Conservation (phyloP, 1,284 basidiomycete genomes). For the Puccinia horiana region DNA sequence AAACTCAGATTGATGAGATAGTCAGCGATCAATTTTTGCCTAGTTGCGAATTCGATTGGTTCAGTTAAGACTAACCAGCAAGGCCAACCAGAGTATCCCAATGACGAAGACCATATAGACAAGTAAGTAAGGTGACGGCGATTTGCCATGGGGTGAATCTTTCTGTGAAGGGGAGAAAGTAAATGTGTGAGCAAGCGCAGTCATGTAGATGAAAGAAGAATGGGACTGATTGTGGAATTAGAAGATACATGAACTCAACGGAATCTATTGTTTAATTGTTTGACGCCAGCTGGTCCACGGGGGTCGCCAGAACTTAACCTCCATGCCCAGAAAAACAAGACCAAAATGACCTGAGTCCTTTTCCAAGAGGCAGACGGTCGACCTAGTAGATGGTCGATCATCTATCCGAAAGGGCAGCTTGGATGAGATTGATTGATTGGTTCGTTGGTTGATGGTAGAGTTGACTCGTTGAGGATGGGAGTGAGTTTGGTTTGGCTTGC, state of each 20-base stretch:
- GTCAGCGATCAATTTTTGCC: conserved; percentile 56
- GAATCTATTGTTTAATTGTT: conserved; percentile 64
- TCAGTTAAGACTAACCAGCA: conserved; percentile 65
- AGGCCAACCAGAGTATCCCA: conserved; percentile 83
- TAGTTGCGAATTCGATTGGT: conserved; percentile 15
- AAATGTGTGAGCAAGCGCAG: neutral
- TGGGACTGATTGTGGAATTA: neutral
- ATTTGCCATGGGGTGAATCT: conserved; percentile 94
- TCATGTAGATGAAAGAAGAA: neutral
- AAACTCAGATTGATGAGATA: neutral
- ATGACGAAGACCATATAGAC: conserved; percentile 80
- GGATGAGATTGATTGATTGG: neutral
- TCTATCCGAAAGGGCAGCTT: conserved; percentile 56
- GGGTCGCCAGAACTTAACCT: conserved; percentile 72
- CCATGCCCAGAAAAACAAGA: conserved; percentile 87
- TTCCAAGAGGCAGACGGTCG: conserved; percentile 75
- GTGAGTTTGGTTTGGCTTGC: neutral
- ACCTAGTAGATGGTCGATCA: conserved; percentile 82
- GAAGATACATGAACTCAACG: conserved; percentile 24
- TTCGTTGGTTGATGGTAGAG: neutral
- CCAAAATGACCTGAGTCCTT: conserved; percentile 78
- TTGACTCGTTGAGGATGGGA: neutral
- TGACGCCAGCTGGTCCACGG: conserved; percentile 68
- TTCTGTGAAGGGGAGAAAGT: conserved; percentile 61
- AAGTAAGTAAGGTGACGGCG: conserved; percentile 78